Evolutionary conservation across 352 stramenopile genomes (phyloP), one percentile per base, ranked within the genome.

Genomic region (Phytopythium mirpurense): DNA sequence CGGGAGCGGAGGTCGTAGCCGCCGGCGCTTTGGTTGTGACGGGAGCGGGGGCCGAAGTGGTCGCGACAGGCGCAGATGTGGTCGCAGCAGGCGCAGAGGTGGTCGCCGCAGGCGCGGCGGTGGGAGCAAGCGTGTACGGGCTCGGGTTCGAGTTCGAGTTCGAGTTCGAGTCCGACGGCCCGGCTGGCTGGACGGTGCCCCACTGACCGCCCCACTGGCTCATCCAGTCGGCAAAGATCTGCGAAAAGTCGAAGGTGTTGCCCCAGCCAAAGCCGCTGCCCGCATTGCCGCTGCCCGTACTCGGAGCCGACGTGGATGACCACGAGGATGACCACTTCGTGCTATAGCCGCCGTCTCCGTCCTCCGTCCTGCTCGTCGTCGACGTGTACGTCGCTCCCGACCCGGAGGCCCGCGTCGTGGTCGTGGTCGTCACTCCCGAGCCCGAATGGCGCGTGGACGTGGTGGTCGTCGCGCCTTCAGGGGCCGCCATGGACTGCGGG

Each of bases 351-450:
- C 59, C 64, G 49, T 61, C 16, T 48, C 21, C n/a, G 44, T 56
- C 6, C 8, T 53, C 21, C 18, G 47, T 44, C 35, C 34, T 54
- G n/a, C 60, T 68, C 0, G 60, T 62, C 26, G 65, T 52, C 4
- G 53, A 66, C 2, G 56, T 72, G 24, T 53, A 60, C 41, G 65
- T 52, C 23, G 38, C 44, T 6, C 60, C 60, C 9, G 60, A 51
- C 19, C 53, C 43, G 0, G 60, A 68, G 27, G 64, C 68, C 5
- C 53, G 68, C 12, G 54, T 72, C 0, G 56, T 66, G 1, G 54
- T 68, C 0, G 52, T 61, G 2, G 57, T 69, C 5, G 29, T 54
- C 29, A 44, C 63, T 18, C 37, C 24, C 19, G 64, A 69, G 0
- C 60, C 61, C 7, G 57, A 59, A 2, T 60, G 64, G 7, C 45